A percentile compares a stretch with the other conserved stretches of the same genome.
Evolutionary conservation across 2,329 filamentous ascomycete species (phyloP).

Genomic region (Fusarium sp.): DNA sequence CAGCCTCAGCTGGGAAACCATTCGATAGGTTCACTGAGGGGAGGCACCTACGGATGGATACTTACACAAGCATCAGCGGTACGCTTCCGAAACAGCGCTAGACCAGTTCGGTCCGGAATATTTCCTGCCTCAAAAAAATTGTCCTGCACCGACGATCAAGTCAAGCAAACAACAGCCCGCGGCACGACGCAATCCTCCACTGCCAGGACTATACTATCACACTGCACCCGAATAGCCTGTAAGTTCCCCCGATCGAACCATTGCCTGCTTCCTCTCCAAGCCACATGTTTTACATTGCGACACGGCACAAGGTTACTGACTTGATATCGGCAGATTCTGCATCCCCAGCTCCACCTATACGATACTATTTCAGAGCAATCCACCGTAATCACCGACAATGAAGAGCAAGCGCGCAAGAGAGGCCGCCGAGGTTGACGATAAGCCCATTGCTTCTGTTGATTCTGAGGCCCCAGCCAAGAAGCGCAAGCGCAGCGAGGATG

Average conservation of each 20-base stretch:
- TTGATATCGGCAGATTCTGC: slow-evolving; percentile 12
- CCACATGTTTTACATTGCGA: slow-evolving; percentile 15
- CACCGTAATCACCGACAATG: slow-evolving; percentile 24
- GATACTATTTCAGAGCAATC: not conserved
- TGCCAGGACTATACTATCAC: not conserved
- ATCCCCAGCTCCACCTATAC: not conserved
- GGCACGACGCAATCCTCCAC: not conserved
- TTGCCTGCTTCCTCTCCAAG: slow-evolving; percentile 13
- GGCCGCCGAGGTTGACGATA: slow-evolving; percentile 42
- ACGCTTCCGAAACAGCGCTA: slow-evolving; percentile 15
- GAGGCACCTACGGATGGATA: not conserved
- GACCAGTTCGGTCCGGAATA: slow-evolving; percentile 11
- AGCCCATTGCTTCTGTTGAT: slow-evolving; percentile 30
- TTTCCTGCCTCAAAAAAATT: slow-evolving; percentile 26
- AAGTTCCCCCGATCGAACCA: slow-evolving; percentile 13
- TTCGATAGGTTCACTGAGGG: not conserved
- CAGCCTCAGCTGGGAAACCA: slow-evolving; percentile 1
- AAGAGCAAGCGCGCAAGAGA: slow-evolving; percentile 53
- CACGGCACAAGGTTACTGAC: slow-evolving; percentile 16
- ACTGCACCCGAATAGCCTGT: not conserved
- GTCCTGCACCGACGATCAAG: slow-evolving; percentile 1
- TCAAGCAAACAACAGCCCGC: slow-evolving; percentile 4
- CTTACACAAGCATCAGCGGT: not conserved
- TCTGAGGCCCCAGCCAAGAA: slow-evolving; percentile 45
- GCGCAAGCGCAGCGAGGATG: slow-evolving; percentile 48